These are phyloP conservation scores for Acacia pycnantha DNA, from an alignment of 331 rosid species.

Conservation along the genomic window DNA sequence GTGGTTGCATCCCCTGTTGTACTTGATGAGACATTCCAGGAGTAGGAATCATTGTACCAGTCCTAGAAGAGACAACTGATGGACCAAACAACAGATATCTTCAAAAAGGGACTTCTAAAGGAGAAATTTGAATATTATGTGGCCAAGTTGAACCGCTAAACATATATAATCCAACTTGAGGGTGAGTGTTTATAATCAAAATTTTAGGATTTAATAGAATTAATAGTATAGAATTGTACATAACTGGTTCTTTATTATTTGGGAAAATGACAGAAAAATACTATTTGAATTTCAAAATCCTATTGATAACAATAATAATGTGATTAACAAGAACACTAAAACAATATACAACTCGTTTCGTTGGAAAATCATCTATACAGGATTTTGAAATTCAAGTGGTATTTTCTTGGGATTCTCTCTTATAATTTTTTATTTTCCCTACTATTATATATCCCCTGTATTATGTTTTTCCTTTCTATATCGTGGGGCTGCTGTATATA, in stretches of 20 bases:
- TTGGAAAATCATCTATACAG: too few relatives aligned
- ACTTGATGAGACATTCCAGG: conserved; percentile 91
- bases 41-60: conserved; percentile 90
- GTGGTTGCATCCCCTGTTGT: conserved; percentile 62
- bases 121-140: not conserved
- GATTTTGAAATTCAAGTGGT: too few relatives aligned
- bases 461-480: not conserved
- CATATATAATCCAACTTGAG: too few relatives aligned
- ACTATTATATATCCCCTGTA: not conserved
- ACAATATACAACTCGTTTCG: too few relatives aligned
- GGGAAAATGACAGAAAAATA: too few relatives aligned
- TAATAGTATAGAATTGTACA: not conserved
- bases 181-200: not conserved
- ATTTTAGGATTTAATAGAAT: too few relatives aligned
- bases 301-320: too few relatives aligned
- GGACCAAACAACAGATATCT: not conserved
- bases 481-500: not conserved
- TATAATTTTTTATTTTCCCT: not conserved
- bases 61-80: conserved; percentile 82
- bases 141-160: not conserved
- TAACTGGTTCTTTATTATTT: not conserved
- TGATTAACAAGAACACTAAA: too few relatives aligned
- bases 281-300: too few relatives aligned
- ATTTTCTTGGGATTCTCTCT: too few relatives aligned
- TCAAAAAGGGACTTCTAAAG: not conserved